Conservation (phyloP, 257 asterid species). For the Capsicum chinense region DNA sequence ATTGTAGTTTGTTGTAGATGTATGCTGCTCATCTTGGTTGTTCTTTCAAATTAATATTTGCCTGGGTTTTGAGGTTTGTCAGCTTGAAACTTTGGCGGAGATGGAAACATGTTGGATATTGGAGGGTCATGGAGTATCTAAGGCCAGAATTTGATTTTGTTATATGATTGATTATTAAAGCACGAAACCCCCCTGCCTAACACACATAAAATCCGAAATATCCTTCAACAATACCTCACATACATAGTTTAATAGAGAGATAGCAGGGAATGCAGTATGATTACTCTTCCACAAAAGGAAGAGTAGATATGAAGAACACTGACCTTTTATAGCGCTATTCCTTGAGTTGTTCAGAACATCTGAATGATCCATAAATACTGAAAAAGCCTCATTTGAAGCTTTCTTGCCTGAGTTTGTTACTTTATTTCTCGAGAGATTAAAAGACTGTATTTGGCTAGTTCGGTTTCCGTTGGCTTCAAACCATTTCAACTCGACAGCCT, state of each 20-base stretch:
- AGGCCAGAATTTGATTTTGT: not conserved
- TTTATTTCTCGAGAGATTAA: not conserved
- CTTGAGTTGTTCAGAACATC: not conserved
- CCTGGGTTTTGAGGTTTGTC: not conserved
- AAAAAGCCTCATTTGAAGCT: not conserved
- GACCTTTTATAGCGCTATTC: not conserved
- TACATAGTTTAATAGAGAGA: not conserved
- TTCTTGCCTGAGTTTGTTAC: not conserved
- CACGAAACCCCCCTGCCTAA: not conserved
- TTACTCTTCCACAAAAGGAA: not conserved
- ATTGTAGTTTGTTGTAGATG: not conserved
- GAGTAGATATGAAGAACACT: not conserved
- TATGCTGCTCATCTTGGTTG: not conserved
- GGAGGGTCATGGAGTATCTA: not conserved
- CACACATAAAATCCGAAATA: not conserved
- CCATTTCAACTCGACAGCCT: not conserved
- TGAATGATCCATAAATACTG: not conserved
- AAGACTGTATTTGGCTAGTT: slow-evolving; percentile 12
- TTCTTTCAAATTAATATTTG: too few relatives aligned
- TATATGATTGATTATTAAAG: not conserved
- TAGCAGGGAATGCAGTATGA: not conserved
- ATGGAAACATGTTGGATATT: not conserved
- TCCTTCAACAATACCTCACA: not conserved
- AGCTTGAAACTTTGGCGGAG: not conserved
- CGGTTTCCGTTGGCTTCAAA: not conserved